phyloP scores from a whole-genome alignment of 2,329 filamentous ascomycete genomes.

The Clonostachys byssicola region DNA sequence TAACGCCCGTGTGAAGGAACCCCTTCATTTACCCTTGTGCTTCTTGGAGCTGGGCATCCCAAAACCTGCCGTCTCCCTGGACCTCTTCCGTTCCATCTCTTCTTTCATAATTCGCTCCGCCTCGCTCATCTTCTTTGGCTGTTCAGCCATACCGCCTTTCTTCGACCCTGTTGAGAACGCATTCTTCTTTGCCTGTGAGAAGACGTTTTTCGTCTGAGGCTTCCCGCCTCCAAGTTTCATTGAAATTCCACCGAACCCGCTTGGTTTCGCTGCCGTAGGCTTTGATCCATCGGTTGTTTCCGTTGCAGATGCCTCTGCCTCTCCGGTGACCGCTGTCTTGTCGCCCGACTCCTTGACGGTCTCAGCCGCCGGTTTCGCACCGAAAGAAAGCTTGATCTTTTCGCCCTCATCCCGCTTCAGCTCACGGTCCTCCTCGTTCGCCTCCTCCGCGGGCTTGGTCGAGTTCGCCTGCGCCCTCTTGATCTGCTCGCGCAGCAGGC shows the following conservation, averaged over 20 bases:
- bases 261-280: conserved; percentile 19
- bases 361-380: conserved; percentile 26
- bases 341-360: not conserved
- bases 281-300: conserved; percentile 4
- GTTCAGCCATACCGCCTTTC: conserved; percentile 52
- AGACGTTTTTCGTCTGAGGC: conserved; percentile 73
- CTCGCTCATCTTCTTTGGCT: conserved; percentile 82
- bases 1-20: no score
- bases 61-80: conserved; percentile 40
- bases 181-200: conserved; percentile 65
- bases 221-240: conserved; percentile 59
- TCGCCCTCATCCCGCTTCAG: conserved; percentile 66
- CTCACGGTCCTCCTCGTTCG: conserved; percentile 35
- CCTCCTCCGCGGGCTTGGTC: conserved; percentile 26
- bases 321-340: conserved; percentile 3
- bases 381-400: conserved; percentile 70
- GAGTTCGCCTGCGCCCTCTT: conserved; percentile 60
- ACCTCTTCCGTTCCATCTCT: conserved; percentile 68
- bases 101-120: conserved; percentile 87
- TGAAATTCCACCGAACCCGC: conserved; percentile 40
- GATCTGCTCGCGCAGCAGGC: conserved; percentile 79
- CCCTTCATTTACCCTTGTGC: conserved; percentile 19
- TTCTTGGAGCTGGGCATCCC: conserved; percentile 47
- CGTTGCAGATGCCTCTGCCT: conserved; percentile 3
- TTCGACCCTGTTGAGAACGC: conserved; percentile 57